Base-by-base conservation (phyloP, 108 stramenopile species). In the Schizochytrium sp. region DNA sequence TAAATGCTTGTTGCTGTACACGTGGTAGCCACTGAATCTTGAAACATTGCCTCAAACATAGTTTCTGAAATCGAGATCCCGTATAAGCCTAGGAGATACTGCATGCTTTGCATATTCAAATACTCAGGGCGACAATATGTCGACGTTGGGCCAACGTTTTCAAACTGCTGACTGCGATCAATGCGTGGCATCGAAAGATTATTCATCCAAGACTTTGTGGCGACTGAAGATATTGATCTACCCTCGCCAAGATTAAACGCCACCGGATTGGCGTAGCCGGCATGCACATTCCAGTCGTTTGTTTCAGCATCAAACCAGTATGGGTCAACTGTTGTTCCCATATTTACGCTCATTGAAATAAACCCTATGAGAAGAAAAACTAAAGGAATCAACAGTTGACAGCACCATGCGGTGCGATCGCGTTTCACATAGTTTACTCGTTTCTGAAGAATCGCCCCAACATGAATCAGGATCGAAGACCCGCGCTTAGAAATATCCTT, bases 331-430 rank as follows among this genome's bases (percentile, higher is more conserved):
- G 40, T 44, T 13, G 12, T 12, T 8, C 28, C 44, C 2, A 69
- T 44, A 44, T 8, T 38, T 7, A 44, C 64, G 42, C 44, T 69
- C 64, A 69, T 69, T 38, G 64, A 38, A 38, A 94, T 13, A 42
- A 96, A 89, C 13, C 92, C 94, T 10, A 95, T 58, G 13, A 94
- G 69, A 3, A 95, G 88, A 47, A 95, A 49, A 28, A 94, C 15
- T 7, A 91, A 64, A n/a, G 95, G 95, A 41, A 94, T 73, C 17
- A 93, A 72, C 28, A 95, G 53, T 61, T 93, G 91, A 87, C 93
- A 95, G 87, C 93, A 72, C 13, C 89, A 89, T 13, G 91, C 90
- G 53, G 91, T 88, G 10, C 61, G 17, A 64, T 92, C 90, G 12
- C 92, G 87, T 58, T 89, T 89, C 46, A 50, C 56, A 47, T 91